Base-by-base conservation (phyloP, 495 filamentous ascomycete species). In the Hyphodiscus hymeniophilus region DNA sequence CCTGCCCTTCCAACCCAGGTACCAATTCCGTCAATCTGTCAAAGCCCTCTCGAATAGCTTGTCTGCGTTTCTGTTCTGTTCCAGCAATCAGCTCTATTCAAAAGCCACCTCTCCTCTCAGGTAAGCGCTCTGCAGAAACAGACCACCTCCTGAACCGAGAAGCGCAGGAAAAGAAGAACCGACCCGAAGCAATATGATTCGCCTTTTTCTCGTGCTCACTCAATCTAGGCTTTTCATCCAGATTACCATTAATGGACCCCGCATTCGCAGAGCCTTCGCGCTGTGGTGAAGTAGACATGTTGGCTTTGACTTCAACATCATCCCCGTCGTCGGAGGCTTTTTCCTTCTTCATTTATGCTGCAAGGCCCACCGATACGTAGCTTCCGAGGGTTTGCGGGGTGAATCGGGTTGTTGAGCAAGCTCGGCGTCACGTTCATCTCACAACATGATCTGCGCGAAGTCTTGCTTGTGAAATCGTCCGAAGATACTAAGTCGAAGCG, bases 121-220 rank as follows among this genome's bases (percentile, higher is more conserved):
- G n/a, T n/a, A n/a, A n/a, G n/a, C n/a, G n/a, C n/a, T n/a, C n/a
- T n/a, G n/a, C n/a, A n/a, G n/a, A n/a, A n/a, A n/a, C n/a, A n/a
- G n/a, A n/a, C n/a, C n/a, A n/a, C n/a, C n/a, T n/a, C n/a, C n/a
- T n/a, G n/a, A n/a, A n/a, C n/a, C n/a, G n/a, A n/a, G n/a, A n/a
- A n/a, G n/a, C n/a, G n/a, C n/a, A n/a, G 42, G 34, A 32, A 36
- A 20, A 11, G 23, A 18, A 31, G 38, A 38, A 39, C 15, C 33
- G 50, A 75, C 73, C 73, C 1, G 85, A 89, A 7, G 78, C 79
- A 54, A 94, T 92, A 60, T 95, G 89, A 56, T 95, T 95, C 51
- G 79, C 79, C 66, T 92, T 94, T 71, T 92, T 94, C 62, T 94
- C 84, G 50, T 84, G 76, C 45, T 90, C 86, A 3, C 84, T 88